These are phyloP conservation scores for Hordeum vulgare DNA, from an alignment of 176 grass and related monocot genomes.

Conservation along the genomic window DNA sequence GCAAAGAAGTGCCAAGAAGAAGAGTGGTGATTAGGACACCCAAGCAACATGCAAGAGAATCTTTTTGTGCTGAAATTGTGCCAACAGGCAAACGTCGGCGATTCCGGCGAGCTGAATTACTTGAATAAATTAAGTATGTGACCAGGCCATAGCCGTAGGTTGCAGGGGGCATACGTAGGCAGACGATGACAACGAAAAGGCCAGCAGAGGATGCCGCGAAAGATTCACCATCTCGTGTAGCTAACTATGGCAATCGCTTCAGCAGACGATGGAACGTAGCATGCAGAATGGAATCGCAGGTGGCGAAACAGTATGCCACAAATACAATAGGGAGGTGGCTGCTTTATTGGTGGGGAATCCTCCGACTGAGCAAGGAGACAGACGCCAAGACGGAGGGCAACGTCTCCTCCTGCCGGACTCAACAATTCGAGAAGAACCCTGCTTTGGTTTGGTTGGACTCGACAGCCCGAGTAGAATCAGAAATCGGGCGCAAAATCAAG, in stretches of 20 bases:
- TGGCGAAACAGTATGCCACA: background rate
- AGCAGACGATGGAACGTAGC: constrained; percentile 20
- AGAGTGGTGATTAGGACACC: constrained; percentile 26
- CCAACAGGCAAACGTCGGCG: background rate
- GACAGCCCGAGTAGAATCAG: background rate
- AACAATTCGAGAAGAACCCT: background rate
- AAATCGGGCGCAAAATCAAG: background rate
- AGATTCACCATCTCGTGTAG: constrained; percentile 1
- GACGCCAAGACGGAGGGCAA: background rate
- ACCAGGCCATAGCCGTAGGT: background rate
- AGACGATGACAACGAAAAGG: background rate
- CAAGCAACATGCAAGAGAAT: constrained; percentile 27
- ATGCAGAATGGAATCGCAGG: constrained; percentile 5
- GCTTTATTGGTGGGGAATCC: background rate
- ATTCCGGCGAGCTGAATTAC: constrained; percentile 6
- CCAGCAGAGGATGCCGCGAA: background rate
- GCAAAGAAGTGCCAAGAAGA: constrained; percentile 14
- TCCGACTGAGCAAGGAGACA: background rate
- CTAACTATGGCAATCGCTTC: background rate
- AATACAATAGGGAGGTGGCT: background rate
- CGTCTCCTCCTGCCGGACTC: background rate
- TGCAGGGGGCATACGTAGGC: background rate
- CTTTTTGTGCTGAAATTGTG: constrained; percentile 1
- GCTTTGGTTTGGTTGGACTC: background rate
- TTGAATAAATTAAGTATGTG: constrained; percentile 3